Base-by-base conservation (phyloP, 306 rosid genomes). In the Leucaena leucocephala region DNA sequence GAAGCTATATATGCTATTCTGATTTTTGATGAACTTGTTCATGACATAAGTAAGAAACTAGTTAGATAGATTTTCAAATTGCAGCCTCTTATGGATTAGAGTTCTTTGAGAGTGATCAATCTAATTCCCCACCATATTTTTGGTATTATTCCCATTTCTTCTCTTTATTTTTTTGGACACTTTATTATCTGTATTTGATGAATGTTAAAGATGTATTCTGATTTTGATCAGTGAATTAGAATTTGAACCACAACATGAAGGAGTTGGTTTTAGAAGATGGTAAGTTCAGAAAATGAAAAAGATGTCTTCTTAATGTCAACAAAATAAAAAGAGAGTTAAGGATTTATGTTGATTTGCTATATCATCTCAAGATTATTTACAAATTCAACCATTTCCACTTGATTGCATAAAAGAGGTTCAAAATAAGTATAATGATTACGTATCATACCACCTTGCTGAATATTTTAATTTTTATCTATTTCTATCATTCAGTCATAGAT, bases 1-100 rank as follows among this genome's bases (percentile, higher is more conserved):
- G 77, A 76, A 46, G 55, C 52, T 27, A 1, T 27, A 27, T 70
- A 62, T 49, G 74, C 34, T 76, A 66, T 9, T 7, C 55, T 65
- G 63, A 39, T 38, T 72, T 82, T 54, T 65, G 68, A 82, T 82
- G 67, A 55, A 78, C 68, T 43, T 71, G 81, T 69, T 74, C 67
- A 63, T 63, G 44, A 61, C 5, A 57, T 74, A 22, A 42, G 72
- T 46, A 52, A 66, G 42, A 71, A 52, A 35, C 16, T 61, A 13
- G 9, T 61, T 33, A 62, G 75, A 63, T 64, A 63, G 76, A 84
- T 68, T 44, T 75, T 71, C 19, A 79, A 46, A 62, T 17, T 75
- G 66, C 33, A 61, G 35, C 33, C 22, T 58, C 74, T 68, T 52
- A 45, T 57, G 66, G 17, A 22, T 57, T 36, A 43, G 21, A 36